phyloP scores from a whole-genome alignment of 148 eudicot species.

The Rheum nobile region DNA sequence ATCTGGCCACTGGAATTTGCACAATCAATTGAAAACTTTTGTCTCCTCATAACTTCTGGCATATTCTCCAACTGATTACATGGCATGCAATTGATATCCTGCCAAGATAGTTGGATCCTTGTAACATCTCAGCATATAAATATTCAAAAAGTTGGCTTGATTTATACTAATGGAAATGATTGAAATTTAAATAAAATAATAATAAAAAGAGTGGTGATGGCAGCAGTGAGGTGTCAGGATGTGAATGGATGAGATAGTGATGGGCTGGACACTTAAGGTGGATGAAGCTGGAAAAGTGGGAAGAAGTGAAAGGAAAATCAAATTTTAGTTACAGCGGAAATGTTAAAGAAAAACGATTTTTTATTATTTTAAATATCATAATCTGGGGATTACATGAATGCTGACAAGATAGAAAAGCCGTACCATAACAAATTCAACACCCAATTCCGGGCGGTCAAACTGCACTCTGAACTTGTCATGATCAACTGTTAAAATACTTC shows the following conservation, averaged over 20 bases:
- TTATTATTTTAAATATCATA: background rate
- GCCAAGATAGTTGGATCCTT: constrained; percentile 9
- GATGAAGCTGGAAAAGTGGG: background rate
- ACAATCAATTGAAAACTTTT: constrained; percentile 25
- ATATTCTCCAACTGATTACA: constrained; percentile 59
- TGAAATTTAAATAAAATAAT: background rate
- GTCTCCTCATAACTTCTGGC: constrained; percentile 56
- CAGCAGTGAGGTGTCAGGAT: background rate
- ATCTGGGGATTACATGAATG: background rate
- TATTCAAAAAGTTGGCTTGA: background rate
- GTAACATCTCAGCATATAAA: background rate
- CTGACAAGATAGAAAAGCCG: background rate
- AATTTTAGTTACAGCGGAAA: background rate
- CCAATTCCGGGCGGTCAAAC: constrained; percentile 75
- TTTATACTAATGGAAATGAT: background rate
- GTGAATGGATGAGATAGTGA: background rate
- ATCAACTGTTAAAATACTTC: constrained; percentile 74
- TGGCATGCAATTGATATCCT: constrained; percentile 99
- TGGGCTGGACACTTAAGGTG: background rate
- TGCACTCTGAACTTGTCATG: constrained; percentile 65
- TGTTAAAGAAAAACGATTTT: background rate
- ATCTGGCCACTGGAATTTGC: constrained; percentile 30
- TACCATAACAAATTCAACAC: constrained; percentile 84
- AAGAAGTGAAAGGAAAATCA: background rate
- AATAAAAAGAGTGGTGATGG: background rate